Conservation (phyloP, 129 eudicot species). For the Pseudognaphalium luteoalbum region DNA sequence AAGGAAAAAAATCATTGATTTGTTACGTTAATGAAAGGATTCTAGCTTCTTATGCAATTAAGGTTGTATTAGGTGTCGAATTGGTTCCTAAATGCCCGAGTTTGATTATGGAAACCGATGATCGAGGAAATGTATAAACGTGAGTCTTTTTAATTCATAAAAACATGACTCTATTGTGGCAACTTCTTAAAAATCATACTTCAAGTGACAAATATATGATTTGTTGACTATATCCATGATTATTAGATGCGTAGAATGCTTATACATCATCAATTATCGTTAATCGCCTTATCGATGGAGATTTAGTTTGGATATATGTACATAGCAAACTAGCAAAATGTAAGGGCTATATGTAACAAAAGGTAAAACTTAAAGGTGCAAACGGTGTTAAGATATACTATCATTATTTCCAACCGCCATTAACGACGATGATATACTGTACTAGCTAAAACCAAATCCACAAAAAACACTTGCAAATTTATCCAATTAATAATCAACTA, state of each 20-base stretch:
- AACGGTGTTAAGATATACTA: not conserved
- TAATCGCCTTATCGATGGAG: too few species aligned
- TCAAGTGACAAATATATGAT: too few species aligned
- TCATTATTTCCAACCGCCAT: not conserved
- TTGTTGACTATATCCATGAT: too few species aligned
- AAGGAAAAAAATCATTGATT: not conserved
- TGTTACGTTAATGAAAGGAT: not conserved
- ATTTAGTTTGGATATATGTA: not conserved
- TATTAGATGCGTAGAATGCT: too few species aligned
- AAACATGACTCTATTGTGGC: too few species aligned
- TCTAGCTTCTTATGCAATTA: constrained; percentile 1
- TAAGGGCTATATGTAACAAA: not conserved
- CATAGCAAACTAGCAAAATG: not conserved
- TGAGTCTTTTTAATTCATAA: constrained; percentile 64
- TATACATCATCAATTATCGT: too few species aligned
- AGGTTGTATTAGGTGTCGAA: constrained; percentile 55
- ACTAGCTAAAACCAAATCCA: constrained; percentile 8
- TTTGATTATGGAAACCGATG: constrained; percentile 90
- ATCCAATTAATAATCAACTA: not conserved
- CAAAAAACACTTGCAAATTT: not conserved
- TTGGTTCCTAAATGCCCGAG: constrained; percentile 93
- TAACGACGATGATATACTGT: constrained; percentile 5
- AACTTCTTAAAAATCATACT: constrained; percentile 24
- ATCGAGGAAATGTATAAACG: constrained; percentile 90
- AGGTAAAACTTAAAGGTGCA: not conserved